Percentiles rank a stretch among this genome's conserved stretches.
Conservation (phyloP, 2,329 filamentous ascomycete species). For the Thermoascus crustaceus region DNA sequence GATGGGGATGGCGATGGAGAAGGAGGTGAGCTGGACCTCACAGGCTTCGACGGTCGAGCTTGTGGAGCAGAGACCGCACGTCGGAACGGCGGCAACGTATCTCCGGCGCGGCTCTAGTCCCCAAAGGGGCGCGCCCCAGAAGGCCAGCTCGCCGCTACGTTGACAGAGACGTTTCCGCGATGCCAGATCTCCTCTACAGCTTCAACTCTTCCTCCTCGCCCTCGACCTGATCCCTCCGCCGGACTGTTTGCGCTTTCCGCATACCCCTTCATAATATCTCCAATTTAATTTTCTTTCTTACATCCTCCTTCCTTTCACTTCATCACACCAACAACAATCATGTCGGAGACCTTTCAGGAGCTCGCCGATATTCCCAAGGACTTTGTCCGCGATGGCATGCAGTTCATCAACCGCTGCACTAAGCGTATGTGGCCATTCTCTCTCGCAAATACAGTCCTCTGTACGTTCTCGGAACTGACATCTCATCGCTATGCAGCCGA, state of each 20-base stretch:
- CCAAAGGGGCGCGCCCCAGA: constrained; percentile 1
- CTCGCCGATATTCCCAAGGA: constrained; percentile 51
- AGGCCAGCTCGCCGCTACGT: constrained; percentile 11
- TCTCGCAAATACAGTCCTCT: constrained; percentile 5
- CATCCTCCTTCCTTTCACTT: neutral
- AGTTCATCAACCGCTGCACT: constrained; percentile 42
- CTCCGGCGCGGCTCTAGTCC: constrained; percentile 9
- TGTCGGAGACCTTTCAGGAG: constrained; percentile 54
- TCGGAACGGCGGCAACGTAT: constrained; percentile 16
- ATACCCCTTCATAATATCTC: too few species aligned
- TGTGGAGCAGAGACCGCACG: constrained; percentile 7
- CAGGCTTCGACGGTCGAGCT: constrained; percentile 12
- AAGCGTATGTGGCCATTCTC: constrained; percentile 44
- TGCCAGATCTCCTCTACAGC: constrained; percentile 1
- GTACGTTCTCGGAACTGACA: constrained; percentile 8
- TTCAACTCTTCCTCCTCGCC: neutral
- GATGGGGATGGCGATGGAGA: constrained; percentile 11
- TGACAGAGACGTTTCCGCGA: neutral
- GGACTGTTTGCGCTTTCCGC: neutral
- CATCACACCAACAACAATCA: constrained; percentile 13
- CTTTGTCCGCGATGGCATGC: constrained; percentile 43
- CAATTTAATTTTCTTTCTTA: neutral
- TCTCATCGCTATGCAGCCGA: constrained; percentile 38
- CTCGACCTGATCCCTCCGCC: too few species aligned
- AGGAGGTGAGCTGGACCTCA: constrained; percentile 11